Evolutionary conservation across 768 basidiomycete species (phyloP).

Genomic region (Hypholoma sublateritium): DNA sequence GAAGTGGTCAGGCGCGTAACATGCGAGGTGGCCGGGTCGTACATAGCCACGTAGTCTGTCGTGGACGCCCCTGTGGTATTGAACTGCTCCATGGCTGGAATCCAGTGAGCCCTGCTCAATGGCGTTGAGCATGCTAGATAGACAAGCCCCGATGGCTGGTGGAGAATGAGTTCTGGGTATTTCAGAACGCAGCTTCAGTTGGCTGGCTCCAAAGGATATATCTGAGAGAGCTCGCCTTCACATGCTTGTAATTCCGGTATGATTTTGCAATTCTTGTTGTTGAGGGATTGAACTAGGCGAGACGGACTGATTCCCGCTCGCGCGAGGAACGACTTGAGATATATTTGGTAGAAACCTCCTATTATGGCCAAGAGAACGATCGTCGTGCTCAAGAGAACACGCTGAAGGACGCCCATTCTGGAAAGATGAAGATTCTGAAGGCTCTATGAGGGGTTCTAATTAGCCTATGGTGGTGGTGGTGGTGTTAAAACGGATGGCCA

Average conservation of each 20-base stretch:
- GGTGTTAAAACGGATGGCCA: too few relatives aligned
- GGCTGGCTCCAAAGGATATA: slow-evolving; percentile 21
- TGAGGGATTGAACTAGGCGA: slow-evolving; percentile 42
- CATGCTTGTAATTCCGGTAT: slow-evolving; percentile 63
- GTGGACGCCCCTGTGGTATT: slow-evolving; percentile 36
- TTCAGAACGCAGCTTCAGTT: background rate
- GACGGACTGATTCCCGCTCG: slow-evolving; percentile 37
- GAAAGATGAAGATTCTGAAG: too few relatives aligned
- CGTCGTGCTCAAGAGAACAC: background rate
- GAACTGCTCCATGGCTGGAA: slow-evolving; percentile 39
- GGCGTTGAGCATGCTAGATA: slow-evolving; percentile 65
- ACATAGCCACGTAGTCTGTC: slow-evolving; percentile 59
- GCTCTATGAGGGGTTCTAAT: too few relatives aligned
- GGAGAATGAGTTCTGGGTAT: slow-evolving; percentile 53
- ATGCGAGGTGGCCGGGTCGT: slow-evolving; percentile 44
- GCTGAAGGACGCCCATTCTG: background rate
- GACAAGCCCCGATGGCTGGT: slow-evolving; percentile 52
- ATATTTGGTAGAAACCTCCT: slow-evolving; percentile 47
- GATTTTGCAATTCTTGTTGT: slow-evolving; percentile 47
- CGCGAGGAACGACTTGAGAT: slow-evolving; percentile 43
- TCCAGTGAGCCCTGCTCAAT: slow-evolving; percentile 47
- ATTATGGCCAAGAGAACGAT: slow-evolving; percentile 38
- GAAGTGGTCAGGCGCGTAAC: slow-evolving; percentile 44
- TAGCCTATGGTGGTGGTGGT: too few relatives aligned
- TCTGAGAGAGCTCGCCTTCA: slow-evolving; percentile 40